phyloP scores from a whole-genome alignment of 1,284 basidiomycete species.

The Ceratorhiza oryzae-sativae region DNA sequence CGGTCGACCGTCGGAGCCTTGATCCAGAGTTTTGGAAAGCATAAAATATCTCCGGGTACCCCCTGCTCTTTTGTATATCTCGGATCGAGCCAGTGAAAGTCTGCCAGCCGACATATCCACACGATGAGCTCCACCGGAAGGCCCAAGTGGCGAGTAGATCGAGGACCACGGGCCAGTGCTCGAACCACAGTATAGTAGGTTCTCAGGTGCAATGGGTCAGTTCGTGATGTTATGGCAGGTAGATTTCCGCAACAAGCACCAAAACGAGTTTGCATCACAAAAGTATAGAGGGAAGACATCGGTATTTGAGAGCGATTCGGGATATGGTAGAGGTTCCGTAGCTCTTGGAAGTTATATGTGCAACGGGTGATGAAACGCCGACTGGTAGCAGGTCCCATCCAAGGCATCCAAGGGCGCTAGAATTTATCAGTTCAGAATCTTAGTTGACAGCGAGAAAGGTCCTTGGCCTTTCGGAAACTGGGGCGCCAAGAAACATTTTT shows the following conservation, averaged over 20 bases:
- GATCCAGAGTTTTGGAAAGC: background rate
- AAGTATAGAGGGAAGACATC: no score
- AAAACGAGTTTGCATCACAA: no score
- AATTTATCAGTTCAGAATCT: no score
- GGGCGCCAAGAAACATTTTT: no score
- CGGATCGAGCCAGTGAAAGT: background rate
- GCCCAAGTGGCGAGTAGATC: background rate
- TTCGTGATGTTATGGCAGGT: background rate
- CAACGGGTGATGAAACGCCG: no score
- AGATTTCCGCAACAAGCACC: background rate
- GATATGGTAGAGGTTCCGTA: no score
- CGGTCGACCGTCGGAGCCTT: background rate
- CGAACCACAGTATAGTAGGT: background rate
- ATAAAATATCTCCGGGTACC: background rate
- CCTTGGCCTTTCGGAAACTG: no score
- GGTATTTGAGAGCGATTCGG: no score
- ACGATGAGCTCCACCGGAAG: background rate
- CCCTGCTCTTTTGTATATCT: background rate
- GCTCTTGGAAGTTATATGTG: no score
- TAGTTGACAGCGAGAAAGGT: no score
- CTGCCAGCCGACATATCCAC: background rate
- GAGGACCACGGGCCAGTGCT: background rate
- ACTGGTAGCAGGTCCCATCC: no score
- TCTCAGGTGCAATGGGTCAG: background rate
- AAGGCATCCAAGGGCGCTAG: no score